Evolutionary conservation across 2,329 filamentous ascomycete genomes (phyloP), one percentile per base, ranked within the genome.

Genomic region (Daldinia sp.): DNA sequence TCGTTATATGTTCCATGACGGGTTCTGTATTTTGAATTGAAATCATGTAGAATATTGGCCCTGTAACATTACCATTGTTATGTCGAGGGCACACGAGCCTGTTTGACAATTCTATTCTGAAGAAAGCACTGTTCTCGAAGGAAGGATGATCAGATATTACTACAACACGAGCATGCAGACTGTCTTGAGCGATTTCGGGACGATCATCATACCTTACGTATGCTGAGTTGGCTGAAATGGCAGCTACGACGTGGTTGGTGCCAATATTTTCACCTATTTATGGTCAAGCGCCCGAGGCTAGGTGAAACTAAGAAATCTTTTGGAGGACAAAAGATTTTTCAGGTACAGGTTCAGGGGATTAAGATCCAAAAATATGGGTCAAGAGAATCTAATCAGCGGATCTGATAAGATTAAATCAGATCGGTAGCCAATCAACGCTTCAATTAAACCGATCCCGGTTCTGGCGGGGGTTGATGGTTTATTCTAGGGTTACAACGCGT

Each of bases 351-450:
- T 15, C 6, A 27, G 13, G 39, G 39, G 6, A 17, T 9, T 29
- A 30, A 13, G 11, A n/a, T n/a, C 39, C 25, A 21, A 17, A 25
- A 37, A 51, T 50, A 54, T 49, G 47, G 51, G 32, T 29, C 2
- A n/a, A 9, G 3, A 27, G 45, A 32, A 67, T 67, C 62, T 65
- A 60, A 67, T 65, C 65, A 54, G 58, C 41, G 39, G 62, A 66
- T 67, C 62, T 59, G 64, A 67, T 67, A 67, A 67, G 64, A 65
- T 67, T 57, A 32, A 55, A 39, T 13, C 43, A 4, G 50, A 61
- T 61, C 58, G 39, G 34, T 61, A 57, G 13, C 64, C 64, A 67
- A 67, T 64, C n/a, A 48, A 7, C 35, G 32, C n/a, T n/a, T n/a
- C n/a, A n/a, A n/a, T n/a, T n/a, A n/a, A n/a, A n/a, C n/a, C n/a